A percentile compares a stretch with the other conserved stretches of the same genome.
phyloP scores from a whole-genome alignment of 148 eudicot genomes.

The Rhododendron griersonianum region DNA sequence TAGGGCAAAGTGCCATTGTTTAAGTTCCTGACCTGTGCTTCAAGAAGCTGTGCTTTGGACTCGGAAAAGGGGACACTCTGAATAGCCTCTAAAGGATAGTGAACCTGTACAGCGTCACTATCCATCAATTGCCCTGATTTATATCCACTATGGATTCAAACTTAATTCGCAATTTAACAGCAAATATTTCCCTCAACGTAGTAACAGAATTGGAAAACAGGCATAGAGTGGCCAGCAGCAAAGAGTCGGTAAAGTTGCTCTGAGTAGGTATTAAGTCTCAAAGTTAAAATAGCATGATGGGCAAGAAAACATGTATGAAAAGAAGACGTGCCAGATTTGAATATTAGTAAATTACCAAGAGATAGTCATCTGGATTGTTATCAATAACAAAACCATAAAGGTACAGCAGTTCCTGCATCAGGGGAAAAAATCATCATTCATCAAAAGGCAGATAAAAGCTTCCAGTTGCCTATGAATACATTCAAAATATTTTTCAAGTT shows the following conservation, averaged over 20 bases:
- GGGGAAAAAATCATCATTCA: neutral
- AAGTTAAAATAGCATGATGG: constrained; percentile 2
- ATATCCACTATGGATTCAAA: neutral
- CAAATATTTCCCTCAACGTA: neutral
- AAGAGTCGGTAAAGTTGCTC: neutral
- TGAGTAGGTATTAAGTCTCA: neutral
- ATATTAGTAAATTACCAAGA: constrained; percentile 56
- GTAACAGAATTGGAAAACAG: neutral
- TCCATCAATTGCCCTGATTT: neutral
- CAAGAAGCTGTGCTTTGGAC: constrained; percentile 75
- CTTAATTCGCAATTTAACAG: neutral
- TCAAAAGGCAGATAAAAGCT: neutral
- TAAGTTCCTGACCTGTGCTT: constrained; percentile 61
- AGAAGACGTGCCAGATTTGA: neutral
- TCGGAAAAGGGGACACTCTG: constrained; percentile 31
- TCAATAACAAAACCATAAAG: constrained; percentile 87
- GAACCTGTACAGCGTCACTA: neutral
- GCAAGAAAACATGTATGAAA: constrained; percentile 4
- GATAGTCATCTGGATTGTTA: constrained; percentile 91
- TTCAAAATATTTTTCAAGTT: neutral
- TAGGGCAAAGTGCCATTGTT: neutral
- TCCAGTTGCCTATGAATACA: neutral
- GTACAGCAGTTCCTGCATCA: constrained; percentile 85
- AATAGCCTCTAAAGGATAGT: constrained; percentile 1
- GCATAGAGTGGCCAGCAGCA: neutral